phyloP scores from a whole-genome alignment of 2,329 filamentous ascomycete species.

The Coniochaeta hoffmannii region DNA sequence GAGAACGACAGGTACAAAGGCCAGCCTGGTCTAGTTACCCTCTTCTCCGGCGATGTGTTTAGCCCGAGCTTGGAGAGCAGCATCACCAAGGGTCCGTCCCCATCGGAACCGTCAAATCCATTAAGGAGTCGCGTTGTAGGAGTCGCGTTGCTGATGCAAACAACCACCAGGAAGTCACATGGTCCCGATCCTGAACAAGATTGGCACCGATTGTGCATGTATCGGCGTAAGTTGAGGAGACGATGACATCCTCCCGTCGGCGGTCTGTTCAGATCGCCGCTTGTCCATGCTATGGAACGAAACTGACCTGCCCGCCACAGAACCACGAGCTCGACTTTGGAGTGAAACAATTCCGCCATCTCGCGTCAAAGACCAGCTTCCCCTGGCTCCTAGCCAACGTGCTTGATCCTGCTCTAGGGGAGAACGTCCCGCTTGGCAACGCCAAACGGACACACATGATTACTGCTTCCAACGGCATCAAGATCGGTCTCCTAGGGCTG shows the following conservation, averaged over 20 bases:
- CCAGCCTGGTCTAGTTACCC: slow-evolving; percentile 61
- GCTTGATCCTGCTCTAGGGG: slow-evolving; percentile 72
- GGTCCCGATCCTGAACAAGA: slow-evolving; percentile 74
- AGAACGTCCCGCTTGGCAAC: slow-evolving; percentile 66
- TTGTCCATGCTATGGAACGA: not conserved
- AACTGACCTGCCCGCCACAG: slow-evolving; percentile 25
- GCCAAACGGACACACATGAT: slow-evolving; percentile 70
- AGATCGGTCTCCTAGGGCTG: slow-evolving; percentile 77
- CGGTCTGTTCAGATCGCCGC: not conserved
- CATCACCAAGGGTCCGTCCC: slow-evolving; percentile 66
- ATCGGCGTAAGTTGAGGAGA: slow-evolving; percentile 55
- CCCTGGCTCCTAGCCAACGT: slow-evolving; percentile 90
- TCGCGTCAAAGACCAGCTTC: slow-evolving; percentile 69
- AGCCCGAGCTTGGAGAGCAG: slow-evolving; percentile 86
- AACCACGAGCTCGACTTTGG: slow-evolving; percentile 95
- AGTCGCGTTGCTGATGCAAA: not conserved
- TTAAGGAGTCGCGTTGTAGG: not conserved
- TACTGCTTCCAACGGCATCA: slow-evolving; percentile 74
- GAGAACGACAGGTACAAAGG: slow-evolving; percentile 49
- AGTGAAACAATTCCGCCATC: slow-evolving; percentile 67
- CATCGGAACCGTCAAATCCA: not conserved
- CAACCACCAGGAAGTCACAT: slow-evolving; percentile 62
- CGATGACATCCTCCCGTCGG: not conserved
- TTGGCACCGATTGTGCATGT: slow-evolving; percentile 74
- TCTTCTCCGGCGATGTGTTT: slow-evolving; percentile 90